A percentile compares a stretch with the other conserved stretches of the same genome.
phyloP scores from a whole-genome alignment of 345 rosid genomes.

The Rhodomyrtus tomentosa region DNA sequence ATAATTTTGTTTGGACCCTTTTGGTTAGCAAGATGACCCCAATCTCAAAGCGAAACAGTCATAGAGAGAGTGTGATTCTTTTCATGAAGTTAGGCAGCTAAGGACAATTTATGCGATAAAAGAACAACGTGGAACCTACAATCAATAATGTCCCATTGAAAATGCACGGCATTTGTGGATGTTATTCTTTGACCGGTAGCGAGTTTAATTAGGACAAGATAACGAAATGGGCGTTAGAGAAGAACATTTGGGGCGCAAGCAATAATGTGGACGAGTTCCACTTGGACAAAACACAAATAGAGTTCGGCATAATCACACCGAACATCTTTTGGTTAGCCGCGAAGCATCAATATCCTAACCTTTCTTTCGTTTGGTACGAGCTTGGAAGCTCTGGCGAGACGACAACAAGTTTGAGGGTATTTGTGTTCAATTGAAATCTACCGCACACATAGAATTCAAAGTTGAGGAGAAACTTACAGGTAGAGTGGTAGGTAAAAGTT shows the following conservation, averaged over 20 bases:
- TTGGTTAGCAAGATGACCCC: not conserved
- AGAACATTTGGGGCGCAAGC: not conserved
- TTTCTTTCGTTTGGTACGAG: not conserved
- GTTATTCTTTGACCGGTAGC: not conserved
- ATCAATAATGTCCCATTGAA: not conserved
- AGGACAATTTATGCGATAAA: not conserved
- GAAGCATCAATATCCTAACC: not conserved
- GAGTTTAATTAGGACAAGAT: not conserved
- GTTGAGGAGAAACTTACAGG: not conserved
- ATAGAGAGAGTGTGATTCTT: not conserved
- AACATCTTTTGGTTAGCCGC: not conserved
- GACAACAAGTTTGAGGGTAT: not conserved
- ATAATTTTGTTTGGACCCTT: not conserved
- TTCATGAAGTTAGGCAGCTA: not conserved
- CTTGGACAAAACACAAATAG: not conserved
- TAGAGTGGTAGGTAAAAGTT: not conserved
- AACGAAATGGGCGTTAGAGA: not conserved
- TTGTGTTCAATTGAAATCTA: not conserved
- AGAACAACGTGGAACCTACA: not conserved
- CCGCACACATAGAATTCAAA: not conserved
- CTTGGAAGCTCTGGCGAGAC: not conserved
- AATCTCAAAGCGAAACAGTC: not conserved
- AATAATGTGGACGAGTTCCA: not conserved
- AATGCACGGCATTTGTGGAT: not conserved
- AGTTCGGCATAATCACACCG: not conserved